Percentiles rank a stretch among this genome's conserved stretches.
Conservation (phyloP, 371 early-diverging fungal genomes). For the Entomophthora muscae region DNA sequence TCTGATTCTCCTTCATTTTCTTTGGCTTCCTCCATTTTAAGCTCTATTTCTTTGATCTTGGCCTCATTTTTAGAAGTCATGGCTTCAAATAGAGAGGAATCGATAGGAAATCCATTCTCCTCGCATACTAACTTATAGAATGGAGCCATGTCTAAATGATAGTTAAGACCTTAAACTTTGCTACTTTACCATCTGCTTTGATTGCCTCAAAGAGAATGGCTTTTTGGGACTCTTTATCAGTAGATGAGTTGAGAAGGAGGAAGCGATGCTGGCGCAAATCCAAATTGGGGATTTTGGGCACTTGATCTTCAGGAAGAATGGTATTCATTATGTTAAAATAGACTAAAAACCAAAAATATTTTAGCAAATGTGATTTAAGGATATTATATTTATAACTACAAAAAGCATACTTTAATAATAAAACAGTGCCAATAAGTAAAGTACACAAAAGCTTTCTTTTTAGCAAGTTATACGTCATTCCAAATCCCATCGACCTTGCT, state of each 20-base stretch:
- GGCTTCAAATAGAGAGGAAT: conserved; percentile 23
- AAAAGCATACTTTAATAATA: too few species aligned
- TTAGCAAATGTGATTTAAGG: too few species aligned
- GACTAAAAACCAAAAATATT: too few species aligned
- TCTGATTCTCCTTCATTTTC: conserved; percentile 89
- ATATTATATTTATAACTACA: too few species aligned
- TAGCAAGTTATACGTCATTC: too few species aligned
- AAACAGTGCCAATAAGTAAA: too few species aligned
- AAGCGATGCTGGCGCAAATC: conserved; percentile 53
- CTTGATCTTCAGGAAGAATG: conserved; percentile 29
- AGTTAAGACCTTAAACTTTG: not conserved
- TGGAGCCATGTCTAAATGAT: conserved; percentile 60
- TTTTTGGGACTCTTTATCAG: conserved; percentile 34
- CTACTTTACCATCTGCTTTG: conserved; percentile 45
- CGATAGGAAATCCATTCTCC: conserved; percentile 36
- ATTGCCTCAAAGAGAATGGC: conserved; percentile 36
- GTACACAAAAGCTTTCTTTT: too few species aligned
- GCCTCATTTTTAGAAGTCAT: conserved; percentile 54
- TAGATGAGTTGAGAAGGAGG: conserved; percentile 44
- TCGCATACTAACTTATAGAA: conserved; percentile 47
- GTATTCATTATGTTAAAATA: too few species aligned
- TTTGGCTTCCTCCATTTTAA: conserved; percentile 69
- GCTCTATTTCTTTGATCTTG: conserved; percentile 57
- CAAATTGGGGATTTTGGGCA: conserved; percentile 63
- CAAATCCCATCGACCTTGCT: too few species aligned